Percentiles rank a stretch among this genome's conserved stretches.
phyloP scores from a whole-genome alignment of 768 basidiomycete species.

The Saitozyma sp. region DNA sequence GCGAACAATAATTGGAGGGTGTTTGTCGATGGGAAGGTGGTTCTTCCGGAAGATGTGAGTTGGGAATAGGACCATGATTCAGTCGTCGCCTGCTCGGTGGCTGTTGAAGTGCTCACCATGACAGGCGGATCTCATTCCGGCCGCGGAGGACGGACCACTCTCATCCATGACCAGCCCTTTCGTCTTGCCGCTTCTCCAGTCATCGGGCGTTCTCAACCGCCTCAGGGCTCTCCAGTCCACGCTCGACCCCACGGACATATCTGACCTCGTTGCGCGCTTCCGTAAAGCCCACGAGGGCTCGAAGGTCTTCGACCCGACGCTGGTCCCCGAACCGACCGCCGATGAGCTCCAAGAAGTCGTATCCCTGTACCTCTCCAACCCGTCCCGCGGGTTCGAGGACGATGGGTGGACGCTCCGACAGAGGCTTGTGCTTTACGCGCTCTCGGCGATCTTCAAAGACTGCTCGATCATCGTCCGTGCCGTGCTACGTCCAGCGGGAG shows the following conservation, averaged over 20 bases:
- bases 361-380: slow-evolving; percentile 56
- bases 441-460: slow-evolving; percentile 95
- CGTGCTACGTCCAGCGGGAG: not conserved
- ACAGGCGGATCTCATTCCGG: slow-evolving; percentile 14
- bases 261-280: slow-evolving; percentile 62
- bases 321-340: slow-evolving; percentile 13
- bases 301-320: slow-evolving; percentile 20
- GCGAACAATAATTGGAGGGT: slow-evolving; percentile 77
- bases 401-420: slow-evolving; percentile 59
- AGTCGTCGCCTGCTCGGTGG: not conserved
- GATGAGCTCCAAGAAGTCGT: slow-evolving; percentile 57
- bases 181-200: slow-evolving; percentile 18
- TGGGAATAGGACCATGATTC: not conserved
- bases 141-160: slow-evolving; percentile 9
- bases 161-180: slow-evolving; percentile 6
- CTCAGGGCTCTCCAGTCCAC: slow-evolving; percentile 70
- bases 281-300: slow-evolving; percentile 11
- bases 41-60: slow-evolving; percentile 65
- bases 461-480: slow-evolving; percentile 69
- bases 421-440: slow-evolving; percentile 71
- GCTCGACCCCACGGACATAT: slow-evolving; percentile 81
- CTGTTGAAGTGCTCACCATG: not conserved
- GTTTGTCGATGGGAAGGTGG: slow-evolving; percentile 66
- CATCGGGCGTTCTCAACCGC: slow-evolving; percentile 56
- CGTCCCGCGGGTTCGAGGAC: slow-evolving; percentile 41